These are phyloP conservation scores for Crithidia expoeki DNA, from an alignment of 208 protist genomes.

Conservation along the genomic window DNA sequence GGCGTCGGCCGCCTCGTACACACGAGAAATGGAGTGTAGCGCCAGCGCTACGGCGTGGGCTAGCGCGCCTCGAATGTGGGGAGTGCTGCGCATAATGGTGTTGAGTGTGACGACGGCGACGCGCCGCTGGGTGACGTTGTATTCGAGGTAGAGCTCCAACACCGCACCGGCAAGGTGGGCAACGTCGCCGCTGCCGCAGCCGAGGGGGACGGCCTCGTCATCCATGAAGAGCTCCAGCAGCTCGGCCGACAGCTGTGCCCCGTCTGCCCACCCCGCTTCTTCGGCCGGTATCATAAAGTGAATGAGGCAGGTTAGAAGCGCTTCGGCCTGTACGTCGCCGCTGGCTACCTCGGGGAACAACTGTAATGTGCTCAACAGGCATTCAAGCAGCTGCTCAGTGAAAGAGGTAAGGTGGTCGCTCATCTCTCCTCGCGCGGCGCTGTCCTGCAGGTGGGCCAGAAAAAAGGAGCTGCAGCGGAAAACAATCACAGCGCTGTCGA, in stretches of 20 bases:
- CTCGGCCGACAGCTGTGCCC: slow-evolving; percentile 21
- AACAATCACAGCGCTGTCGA: slow-evolving; percentile 33
- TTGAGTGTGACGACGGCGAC: slow-evolving; percentile 19
- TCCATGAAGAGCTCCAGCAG: slow-evolving; percentile 51
- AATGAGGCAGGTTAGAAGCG: slow-evolving; percentile 43
- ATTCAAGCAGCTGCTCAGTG: slow-evolving; percentile 50
- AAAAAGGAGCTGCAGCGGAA: slow-evolving; percentile 42
- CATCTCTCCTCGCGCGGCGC: slow-evolving; percentile 7
- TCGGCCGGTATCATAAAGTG: slow-evolving; percentile 40
- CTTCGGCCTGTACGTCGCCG: slow-evolving; percentile 13
- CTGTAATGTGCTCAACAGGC: slow-evolving; percentile 50
- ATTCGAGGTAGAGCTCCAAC: slow-evolving; percentile 62
- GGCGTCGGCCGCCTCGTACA: slow-evolving; percentile 26
- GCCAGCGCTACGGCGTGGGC: slow-evolving; percentile 28
- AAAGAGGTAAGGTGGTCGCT: slow-evolving; percentile 1
- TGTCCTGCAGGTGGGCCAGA: slow-evolving; percentile 27
- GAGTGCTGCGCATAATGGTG: slow-evolving; percentile 18
- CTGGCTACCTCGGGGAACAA: slow-evolving; percentile 44
- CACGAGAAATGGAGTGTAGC: slow-evolving; percentile 30
- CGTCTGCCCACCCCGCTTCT: slow-evolving; percentile 6
- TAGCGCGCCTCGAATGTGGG: slow-evolving; percentile 20
- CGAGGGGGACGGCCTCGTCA: slow-evolving; percentile 63
- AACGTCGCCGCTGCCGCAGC: slow-evolving; percentile 58
- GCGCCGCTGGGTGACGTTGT: slow-evolving; percentile 28
- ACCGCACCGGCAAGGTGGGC: slow-evolving; percentile 40